Percentiles rank a stretch among this genome's conserved stretches.
phyloP scores from a whole-genome alignment of 106 monocot species.

The Phalaenopsis equestris region DNA sequence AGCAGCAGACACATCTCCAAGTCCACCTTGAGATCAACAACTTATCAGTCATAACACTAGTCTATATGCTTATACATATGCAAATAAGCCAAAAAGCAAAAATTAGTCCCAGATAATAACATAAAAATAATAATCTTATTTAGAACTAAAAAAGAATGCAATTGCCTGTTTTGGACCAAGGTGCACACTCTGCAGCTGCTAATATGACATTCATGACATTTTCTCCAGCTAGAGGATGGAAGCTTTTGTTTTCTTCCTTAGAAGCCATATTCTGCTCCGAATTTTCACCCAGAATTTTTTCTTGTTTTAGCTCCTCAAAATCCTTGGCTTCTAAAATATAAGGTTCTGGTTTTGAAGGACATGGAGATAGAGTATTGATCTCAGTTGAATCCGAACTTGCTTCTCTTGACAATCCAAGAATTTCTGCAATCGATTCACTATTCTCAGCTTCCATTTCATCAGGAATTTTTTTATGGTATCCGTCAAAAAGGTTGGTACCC shows the following conservation, averaged over 20 bases:
- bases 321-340: slow-evolving; percentile 1
- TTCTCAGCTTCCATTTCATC: neutral
- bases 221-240: slow-evolving; percentile 35
- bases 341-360: slow-evolving; percentile 14
- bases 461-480: neutral
- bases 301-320: slow-evolving; percentile 3
- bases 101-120: too few relatives aligned
- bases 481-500: neutral
- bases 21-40: slow-evolving; percentile 45
- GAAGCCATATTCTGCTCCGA: slow-evolving; percentile 5
- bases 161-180: slow-evolving; percentile 85
- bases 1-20: slow-evolving; percentile 83
- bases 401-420: neutral
- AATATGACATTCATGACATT: slow-evolving; percentile 81
- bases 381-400: slow-evolving; percentile 5
- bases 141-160: slow-evolving; percentile 6
- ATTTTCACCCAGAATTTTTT: slow-evolving; percentile 5
- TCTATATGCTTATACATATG: neutral
- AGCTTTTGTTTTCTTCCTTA: slow-evolving; percentile 22
- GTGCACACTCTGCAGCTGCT: slow-evolving; percentile 77
- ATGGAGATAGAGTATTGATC: slow-evolving; percentile 3
- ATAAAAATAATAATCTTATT: neutral
- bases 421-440: neutral
- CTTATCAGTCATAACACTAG: neutral
- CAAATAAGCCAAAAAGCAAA: too few relatives aligned